Base-by-base conservation (phyloP, 2,329 filamentous ascomycete genomes). In the Nannizziopsis arthrosporioides region DNA sequence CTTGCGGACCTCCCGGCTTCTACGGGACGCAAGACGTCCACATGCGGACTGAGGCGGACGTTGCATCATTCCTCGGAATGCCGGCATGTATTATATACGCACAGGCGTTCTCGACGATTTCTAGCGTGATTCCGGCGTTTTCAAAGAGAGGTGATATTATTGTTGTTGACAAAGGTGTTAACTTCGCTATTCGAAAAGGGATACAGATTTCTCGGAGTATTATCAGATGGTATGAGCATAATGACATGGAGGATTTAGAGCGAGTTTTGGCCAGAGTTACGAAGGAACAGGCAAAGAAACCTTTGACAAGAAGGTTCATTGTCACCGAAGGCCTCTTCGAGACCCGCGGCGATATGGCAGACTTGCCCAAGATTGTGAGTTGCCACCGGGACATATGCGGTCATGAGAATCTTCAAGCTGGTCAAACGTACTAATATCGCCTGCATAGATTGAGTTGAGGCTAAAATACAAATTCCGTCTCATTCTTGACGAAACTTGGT, bases 11-110 rank as follows among this genome's bases (percentile, higher is more conserved):
- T 14, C 92, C 92, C 5, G 89, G 94, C 55, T 98, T 98, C 71
- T 98, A 98, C 70, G 92, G 89, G 55, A 98, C 88, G 30, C 90
- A 96, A 65, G 92, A 98, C 68, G 89, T 96, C 40, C 92, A 98
- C 67, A 90, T 95, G 79, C 92, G 93, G 72, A 88, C 87, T 12
- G 92, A 98, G 69, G 80, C 85, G 49, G 90, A 96, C 63, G 89
- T 98, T 61, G 88, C 92, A 18, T 78, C 84, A 8, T 94, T 90
- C 63, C 69, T 98, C 19, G 92, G 92, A 18, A 86, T 85, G 1
- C 81, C 89, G 47, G 82, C 84, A 30, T 93, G 87, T 62, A 96
- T 98, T 56, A 81, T 98, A 51, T 98, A 98, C 62, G 85, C 92
- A 0, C 92, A 98, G 63, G 83, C 89, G 3, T 96, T 98, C 64